These are phyloP conservation scores for Coniochaeta sp. DNA, from an alignment of 2,329 filamentous ascomycete genomes.

Conservation along the genomic window DNA sequence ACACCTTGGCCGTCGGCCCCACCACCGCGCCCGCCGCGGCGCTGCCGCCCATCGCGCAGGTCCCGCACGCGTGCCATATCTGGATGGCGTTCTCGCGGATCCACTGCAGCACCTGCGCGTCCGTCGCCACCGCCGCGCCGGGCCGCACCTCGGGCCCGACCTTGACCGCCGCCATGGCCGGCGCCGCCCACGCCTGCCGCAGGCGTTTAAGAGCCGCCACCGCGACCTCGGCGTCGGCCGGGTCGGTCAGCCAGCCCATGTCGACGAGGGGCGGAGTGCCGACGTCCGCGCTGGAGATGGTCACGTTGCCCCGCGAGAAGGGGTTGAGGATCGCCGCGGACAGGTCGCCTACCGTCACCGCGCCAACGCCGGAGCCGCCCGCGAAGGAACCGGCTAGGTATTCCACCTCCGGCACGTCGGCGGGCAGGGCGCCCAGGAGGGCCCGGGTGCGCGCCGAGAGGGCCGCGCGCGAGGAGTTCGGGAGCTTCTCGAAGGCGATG, in stretches of 20 bases:
- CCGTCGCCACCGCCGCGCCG: slow-evolving; percentile 26
- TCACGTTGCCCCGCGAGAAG: slow-evolving; percentile 10
- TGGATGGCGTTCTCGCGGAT: slow-evolving; percentile 12
- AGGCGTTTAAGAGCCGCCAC: slow-evolving; percentile 28
- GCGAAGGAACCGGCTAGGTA: slow-evolving; percentile 14
- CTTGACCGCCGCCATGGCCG: slow-evolving; percentile 21
- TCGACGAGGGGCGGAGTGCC: slow-evolving; percentile 16
- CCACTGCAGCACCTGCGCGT: slow-evolving; percentile 31
- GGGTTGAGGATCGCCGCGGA: no score
- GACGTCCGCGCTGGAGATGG: slow-evolving; percentile 12
- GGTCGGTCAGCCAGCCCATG: slow-evolving; percentile 26
- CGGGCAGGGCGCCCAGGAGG: slow-evolving; percentile 11
- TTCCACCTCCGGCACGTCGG: slow-evolving; percentile 23
- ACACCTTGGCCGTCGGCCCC: background rate
- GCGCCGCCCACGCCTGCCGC: slow-evolving; percentile 23
- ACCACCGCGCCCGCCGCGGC: background rate
- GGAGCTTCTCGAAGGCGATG: slow-evolving; percentile 24
- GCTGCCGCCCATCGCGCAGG: slow-evolving; percentile 2
- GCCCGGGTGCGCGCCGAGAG: slow-evolving; percentile 12
- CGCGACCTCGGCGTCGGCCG: slow-evolving; percentile 30
- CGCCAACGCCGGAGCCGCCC: background rate
- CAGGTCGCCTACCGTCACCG: background rate
- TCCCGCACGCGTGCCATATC: slow-evolving; percentile 4
- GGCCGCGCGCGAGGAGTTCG: slow-evolving; percentile 11
- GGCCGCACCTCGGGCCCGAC: slow-evolving; percentile 28